Base-by-base conservation (phyloP, 495 filamentous ascomycete genomes). In the Terfezia boudieri region DNA sequence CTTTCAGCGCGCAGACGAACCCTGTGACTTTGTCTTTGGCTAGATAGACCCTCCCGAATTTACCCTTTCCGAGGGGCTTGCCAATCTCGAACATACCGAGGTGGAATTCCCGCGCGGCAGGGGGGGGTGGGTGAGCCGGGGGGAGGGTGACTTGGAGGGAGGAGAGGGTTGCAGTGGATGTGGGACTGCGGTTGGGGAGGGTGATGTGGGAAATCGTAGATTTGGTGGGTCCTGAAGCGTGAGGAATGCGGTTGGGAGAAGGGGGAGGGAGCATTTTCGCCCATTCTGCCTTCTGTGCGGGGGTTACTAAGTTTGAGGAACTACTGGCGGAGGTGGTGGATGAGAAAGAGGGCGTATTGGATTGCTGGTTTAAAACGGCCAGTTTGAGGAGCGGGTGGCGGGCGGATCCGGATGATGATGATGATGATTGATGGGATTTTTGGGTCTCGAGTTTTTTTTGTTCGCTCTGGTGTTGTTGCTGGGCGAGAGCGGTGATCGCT, bases 31-130 rank as follows among this genome's bases (percentile, higher is more conserved):
- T 77, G 67, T 98, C 90, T 56, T 88, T 84, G 49, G 89, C 90
- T 2, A 98, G 77, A 65, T 98, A 98, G 1, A 98, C 90, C 49
- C 92, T 77, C 5, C 90, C 90, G 64, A 96, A 98, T 67, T 98
- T 98, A 53, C 90, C 90, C 67, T 96, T 98, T 9, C 90, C 90
- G 6, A 98, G 71, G 2, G 90, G 92, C 50, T 88, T 84, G 9
- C 90, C 90, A 60, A 98, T 96, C 63, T 98, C 90, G 63, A 98
- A 98, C 90, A 98, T 96, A 66, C 89, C 87, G 2, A 98, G 80
- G 59, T 95, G 86, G 65, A 90, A 84, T 53, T 86, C 75, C 60
- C 83, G 89, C 2, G 20, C 20, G 20, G 20, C 20, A 80, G 77
- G 49, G 71, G 57, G 12, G 62, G 23, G 51, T 78, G 84, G 77